Evolutionary conservation across 2,329 filamentous ascomycete genomes (phyloP), one percentile per base, ranked within the genome.

Genomic region (Sordariomycetes sp.): DNA sequence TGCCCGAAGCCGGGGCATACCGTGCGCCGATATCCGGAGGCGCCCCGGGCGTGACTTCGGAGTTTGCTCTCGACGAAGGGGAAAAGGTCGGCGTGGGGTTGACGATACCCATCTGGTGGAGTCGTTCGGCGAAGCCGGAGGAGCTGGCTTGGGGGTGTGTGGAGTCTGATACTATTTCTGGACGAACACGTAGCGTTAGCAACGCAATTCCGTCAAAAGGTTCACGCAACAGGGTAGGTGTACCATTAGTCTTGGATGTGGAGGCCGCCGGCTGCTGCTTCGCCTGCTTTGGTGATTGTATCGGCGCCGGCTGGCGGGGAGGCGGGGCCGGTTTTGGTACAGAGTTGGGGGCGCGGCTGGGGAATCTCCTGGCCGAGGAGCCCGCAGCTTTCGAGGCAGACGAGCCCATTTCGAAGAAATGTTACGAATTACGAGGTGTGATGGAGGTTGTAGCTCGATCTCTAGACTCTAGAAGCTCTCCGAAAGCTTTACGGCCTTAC

Each of bases 51-150:
- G 28, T n/a, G 13, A 7, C 8, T 17, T 57, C 50, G 20, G 22
- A 25, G 15, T 39, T 36, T 25, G 71, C 76, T 2, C 69, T 77
- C 8, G 78, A 81, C 1, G 77, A 79, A 25, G 75, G 70, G 6
- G 78, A 81, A 53, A 72, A 75, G 4, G 76, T 79, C 34, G 79
- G 78, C 61, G 76, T 78, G 4, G 79, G 78, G 53, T 77, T 72
- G 10, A 73, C 78, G 34, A 80, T 69, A 63, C 79, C 79, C 74
- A 82, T 80, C 60, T 77, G 68, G 28, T 72, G 72, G 5, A 82
- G 72, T 17, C 79, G 77, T 54, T 68, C 68, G 10, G 78, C 74
- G 65, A 79, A 81, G 60, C 68, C 73, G n/a, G 20, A 20, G n/a
- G 45, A 20, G 45, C 45, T 50, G n/a, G 20, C 45, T 22, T 50